These are phyloP conservation scores for Pyrenophora graminea DNA, from an alignment of 2,329 filamentous ascomycete genomes.

Conservation along the genomic window DNA sequence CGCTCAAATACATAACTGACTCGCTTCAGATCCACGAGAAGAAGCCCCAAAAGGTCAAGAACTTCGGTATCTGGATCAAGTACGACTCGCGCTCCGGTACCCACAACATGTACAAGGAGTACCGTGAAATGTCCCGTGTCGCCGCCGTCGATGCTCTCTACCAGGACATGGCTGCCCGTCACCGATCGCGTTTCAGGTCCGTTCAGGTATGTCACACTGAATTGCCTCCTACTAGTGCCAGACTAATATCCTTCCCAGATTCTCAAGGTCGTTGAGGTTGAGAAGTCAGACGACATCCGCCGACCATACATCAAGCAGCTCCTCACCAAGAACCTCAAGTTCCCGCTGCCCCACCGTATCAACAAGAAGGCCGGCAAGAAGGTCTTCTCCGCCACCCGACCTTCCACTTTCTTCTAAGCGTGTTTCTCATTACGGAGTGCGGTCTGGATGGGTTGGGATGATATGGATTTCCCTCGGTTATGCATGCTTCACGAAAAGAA, in stretches of 20 bases:
- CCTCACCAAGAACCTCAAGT: slow-evolving; percentile 89
- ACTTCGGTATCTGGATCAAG: slow-evolving; percentile 99
- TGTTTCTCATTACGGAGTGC: slow-evolving; percentile 48
- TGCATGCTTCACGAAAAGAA: slow-evolving; percentile 49
- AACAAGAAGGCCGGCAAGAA: slow-evolving; percentile 83
- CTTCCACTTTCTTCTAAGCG: slow-evolving; percentile 94
- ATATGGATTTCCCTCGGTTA: slow-evolving; percentile 47
- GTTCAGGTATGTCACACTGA: slow-evolving; percentile 77
- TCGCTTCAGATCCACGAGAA: slow-evolving; percentile 86
- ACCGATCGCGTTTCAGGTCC: slow-evolving; percentile 96
- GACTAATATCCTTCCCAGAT: slow-evolving; percentile 62
- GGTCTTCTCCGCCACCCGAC: slow-evolving; percentile 90
- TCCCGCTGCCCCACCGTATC: slow-evolving; percentile 97
- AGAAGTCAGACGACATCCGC: slow-evolving; percentile 93
- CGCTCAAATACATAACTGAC: slow-evolving; percentile 16
- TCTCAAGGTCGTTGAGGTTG: slow-evolving; percentile 95
- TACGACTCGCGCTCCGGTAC: slow-evolving; percentile 99
- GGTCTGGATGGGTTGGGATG: slow-evolving; percentile 46
- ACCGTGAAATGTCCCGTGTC: slow-evolving; percentile 96
- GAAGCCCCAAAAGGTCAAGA: slow-evolving; percentile 99
- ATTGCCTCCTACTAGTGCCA: not conserved
- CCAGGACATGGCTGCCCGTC: slow-evolving; percentile 99
- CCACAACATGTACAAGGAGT: slow-evolving; percentile 99
- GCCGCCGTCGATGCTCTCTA: slow-evolving; percentile 96
- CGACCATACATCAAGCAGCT: slow-evolving; percentile 99